Evolutionary conservation across 495 filamentous ascomycete species (phyloP).

Genomic region (Daldinia grandis): DNA sequence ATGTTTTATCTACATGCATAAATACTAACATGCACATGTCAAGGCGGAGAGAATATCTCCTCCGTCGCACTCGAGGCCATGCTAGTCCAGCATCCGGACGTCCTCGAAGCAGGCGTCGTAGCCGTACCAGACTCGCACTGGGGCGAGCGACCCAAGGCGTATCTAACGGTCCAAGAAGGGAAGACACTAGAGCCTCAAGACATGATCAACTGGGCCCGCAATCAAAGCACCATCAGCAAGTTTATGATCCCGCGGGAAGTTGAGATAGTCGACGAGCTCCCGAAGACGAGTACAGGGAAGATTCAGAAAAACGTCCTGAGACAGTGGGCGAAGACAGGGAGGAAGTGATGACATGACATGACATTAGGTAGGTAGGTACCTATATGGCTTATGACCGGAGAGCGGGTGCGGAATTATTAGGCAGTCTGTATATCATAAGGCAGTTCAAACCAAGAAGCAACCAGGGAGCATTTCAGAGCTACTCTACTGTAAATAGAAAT

Average conservation of each 20-base stretch:
- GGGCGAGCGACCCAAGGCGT: slow-evolving; percentile 95
- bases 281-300: slow-evolving; percentile 97
- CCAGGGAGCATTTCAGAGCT: neutral
- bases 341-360: slow-evolving; percentile 16
- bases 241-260: slow-evolving; percentile 98
- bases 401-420: neutral
- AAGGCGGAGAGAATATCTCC: slow-evolving; percentile 94
- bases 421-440: neutral
- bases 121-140: slow-evolving; percentile 90
- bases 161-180: slow-evolving; percentile 78
- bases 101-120: slow-evolving; percentile 91
- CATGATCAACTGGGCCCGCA: slow-evolving; percentile 86
- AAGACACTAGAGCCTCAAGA: slow-evolving; percentile 69
- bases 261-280: slow-evolving; percentile 84
- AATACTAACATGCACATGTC: slow-evolving; percentile 44
- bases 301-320: slow-evolving; percentile 92
- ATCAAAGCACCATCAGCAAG: slow-evolving; percentile 78
- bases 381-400: neutral
- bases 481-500: neutral
- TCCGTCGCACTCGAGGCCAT: slow-evolving; percentile 91
- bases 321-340: slow-evolving; percentile 77
- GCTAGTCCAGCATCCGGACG: slow-evolving; percentile 87
- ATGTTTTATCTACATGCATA: neutral
- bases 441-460: neutral
- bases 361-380: no score